These are phyloP conservation scores for Daldinia decipiens DNA, from an alignment of 495 filamentous ascomycete genomes.

Conservation along the genomic window DNA sequence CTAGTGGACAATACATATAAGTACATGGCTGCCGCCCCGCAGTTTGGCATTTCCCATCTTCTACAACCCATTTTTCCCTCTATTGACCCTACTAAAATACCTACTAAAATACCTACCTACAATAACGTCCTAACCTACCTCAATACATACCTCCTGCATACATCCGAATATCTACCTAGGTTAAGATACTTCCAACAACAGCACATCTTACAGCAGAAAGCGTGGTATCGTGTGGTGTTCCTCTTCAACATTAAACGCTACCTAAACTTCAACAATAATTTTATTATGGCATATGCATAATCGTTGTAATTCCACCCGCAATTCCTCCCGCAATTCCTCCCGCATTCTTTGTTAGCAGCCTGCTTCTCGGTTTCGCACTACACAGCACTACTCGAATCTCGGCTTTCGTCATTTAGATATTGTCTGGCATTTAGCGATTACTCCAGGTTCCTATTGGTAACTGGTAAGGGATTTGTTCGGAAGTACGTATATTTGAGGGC, in stretches of 20 bases:
- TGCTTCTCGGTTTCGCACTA: conserved; percentile 4
- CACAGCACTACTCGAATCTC: conserved; percentile 22
- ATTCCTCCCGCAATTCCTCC: neutral
- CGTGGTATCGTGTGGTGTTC: neutral
- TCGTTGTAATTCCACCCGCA: neutral
- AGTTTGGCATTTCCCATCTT: conserved; percentile 7
- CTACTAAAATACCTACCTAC: too few species aligned
- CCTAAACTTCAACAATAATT: neutral
- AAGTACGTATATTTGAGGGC: conserved; percentile 2
- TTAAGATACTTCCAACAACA: neutral
- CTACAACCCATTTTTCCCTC: conserved; percentile 6
- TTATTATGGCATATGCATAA: neutral
- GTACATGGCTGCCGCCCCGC: conserved; percentile 11
- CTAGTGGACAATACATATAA: conserved; percentile 10
- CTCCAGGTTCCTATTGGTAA: conserved; percentile 11
- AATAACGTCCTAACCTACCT: too few species aligned
- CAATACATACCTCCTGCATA: neutral
- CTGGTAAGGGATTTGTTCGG: conserved; percentile 27
- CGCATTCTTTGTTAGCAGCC: conserved; percentile 9
- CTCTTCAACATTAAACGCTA: neutral
- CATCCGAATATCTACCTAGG: conserved; percentile 1
- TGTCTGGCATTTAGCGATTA: conserved; percentile 3
- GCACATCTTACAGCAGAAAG: neutral
- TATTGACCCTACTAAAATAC: neutral
- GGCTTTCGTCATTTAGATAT: conserved; percentile 35